phyloP scores from a whole-genome alignment of 208 protist species.

The Trypanosoma theileri region DNA sequence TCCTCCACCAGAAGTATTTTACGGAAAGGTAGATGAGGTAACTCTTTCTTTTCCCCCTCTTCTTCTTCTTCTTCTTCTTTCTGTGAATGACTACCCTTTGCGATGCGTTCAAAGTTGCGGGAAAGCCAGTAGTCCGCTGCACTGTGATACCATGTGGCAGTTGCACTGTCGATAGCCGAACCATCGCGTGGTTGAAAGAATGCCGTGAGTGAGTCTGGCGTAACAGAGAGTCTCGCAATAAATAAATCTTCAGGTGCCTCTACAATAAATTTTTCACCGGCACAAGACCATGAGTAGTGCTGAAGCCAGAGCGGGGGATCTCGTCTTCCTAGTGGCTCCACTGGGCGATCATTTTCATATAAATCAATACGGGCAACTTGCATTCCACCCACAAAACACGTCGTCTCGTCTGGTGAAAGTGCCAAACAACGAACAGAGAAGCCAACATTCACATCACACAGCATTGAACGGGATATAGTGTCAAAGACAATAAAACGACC shows the following conservation, averaged over 20 bases:
- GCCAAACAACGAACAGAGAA: constrained; percentile 51
- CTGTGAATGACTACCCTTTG: too few relatives aligned
- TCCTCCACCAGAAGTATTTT: not conserved
- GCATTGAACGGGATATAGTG: constrained; percentile 14
- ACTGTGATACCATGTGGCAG: constrained; percentile 21
- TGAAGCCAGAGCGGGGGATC: constrained; percentile 22
- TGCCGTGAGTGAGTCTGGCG: constrained; percentile 3
- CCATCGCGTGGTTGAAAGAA: constrained; percentile 5
- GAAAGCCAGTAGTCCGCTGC: constrained; percentile 26
- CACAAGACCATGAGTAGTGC: constrained; percentile 16
- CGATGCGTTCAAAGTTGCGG: constrained; percentile 9
- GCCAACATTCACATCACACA: constrained; percentile 40
- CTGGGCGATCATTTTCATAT: constrained; percentile 26
- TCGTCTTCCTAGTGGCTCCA: constrained; percentile 18
- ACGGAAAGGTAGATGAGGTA: not conserved
- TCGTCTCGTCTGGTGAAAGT: constrained; percentile 65
- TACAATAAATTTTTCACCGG: not conserved
- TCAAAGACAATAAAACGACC: constrained; percentile 46
- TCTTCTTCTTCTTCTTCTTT: not conserved
- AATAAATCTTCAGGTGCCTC: constrained; percentile 17
- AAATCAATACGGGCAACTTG: constrained; percentile 52
- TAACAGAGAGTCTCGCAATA: constrained; percentile 13
- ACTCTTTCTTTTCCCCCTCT: not conserved
- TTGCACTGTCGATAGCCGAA: not conserved
- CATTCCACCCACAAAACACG: constrained; percentile 58